phyloP scores from a whole-genome alignment of 805 yeast species.

The Kuraishia cidri region DNA sequence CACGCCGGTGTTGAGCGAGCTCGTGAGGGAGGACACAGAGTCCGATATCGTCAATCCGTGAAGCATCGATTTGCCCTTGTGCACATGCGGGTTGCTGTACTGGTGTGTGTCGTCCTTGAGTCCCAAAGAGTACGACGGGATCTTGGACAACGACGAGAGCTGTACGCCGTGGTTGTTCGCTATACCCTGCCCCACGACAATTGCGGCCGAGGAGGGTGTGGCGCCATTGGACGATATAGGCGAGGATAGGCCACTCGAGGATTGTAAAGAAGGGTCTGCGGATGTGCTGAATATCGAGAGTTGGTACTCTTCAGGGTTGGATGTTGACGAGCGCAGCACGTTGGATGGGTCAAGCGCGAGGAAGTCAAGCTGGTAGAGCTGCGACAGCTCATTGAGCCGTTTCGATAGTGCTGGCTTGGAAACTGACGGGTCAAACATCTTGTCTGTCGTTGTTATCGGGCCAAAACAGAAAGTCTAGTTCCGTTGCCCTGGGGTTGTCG shows the following conservation, averaged over 20 bases:
- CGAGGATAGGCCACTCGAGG: slow-evolving; percentile 1
- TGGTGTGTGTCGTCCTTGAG: slow-evolving; percentile 4
- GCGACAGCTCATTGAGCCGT: background rate
- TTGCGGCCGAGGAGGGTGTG: background rate
- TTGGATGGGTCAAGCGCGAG: too few relatives aligned
- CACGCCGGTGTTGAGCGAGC: too few relatives aligned
- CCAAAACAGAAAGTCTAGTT: too few relatives aligned
- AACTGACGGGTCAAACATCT: too few relatives aligned
- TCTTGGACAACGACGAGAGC: slow-evolving; percentile 16
- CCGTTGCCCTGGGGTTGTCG: too few relatives aligned
- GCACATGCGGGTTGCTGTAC: slow-evolving; percentile 1
- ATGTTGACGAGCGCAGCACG: slow-evolving; percentile 1
- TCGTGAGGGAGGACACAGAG: too few relatives aligned
- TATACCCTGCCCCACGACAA: slow-evolving; percentile 25
- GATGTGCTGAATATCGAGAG: slow-evolving; percentile 2
- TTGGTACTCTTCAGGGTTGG: slow-evolving; percentile 2
- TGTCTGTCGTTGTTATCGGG: too few relatives aligned
- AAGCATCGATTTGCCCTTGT: background rate
- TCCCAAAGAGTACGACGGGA: slow-evolving; percentile 19
- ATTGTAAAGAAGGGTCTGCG: too few relatives aligned
- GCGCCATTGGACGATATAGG: background rate
- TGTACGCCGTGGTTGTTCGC: slow-evolving; percentile 21
- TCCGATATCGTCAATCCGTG: background rate
- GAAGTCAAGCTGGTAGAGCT: too few relatives aligned
- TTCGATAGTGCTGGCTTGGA: too few relatives aligned